Evolutionary conservation across 495 filamentous ascomycete genomes (phyloP).

Genomic region (Staphylotrichum longicolle): DNA sequence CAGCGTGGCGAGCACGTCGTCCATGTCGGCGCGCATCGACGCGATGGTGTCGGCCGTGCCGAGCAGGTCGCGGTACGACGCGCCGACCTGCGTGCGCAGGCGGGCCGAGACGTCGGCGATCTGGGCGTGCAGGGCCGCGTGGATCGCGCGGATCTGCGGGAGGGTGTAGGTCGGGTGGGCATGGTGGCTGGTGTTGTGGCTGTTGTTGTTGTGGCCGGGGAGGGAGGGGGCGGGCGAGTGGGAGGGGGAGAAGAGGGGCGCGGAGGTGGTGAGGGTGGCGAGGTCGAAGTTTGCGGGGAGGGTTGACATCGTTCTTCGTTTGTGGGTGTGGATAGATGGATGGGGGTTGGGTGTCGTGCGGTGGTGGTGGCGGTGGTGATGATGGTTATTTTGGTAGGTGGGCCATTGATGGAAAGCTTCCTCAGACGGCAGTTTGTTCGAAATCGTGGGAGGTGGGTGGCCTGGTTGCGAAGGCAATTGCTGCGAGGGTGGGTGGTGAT

Average conservation of each 20-base stretch:
- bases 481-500: too few species aligned
- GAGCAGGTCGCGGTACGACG: constrained; percentile 86
- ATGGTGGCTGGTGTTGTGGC: neutral
- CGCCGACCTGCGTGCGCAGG: constrained; percentile 88
- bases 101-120: constrained; percentile 81
- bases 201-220: neutral
- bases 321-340: too few species aligned
- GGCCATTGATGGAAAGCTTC: too few species aligned
- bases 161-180: constrained; percentile 37
- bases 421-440: too few species aligned
- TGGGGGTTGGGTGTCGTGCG: too few species aligned
- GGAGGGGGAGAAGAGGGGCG: constrained; percentile 4
- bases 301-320: neutral
- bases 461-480: too few species aligned
- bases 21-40: constrained; percentile 77
- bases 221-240: neutral
- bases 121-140: constrained; percentile 52
- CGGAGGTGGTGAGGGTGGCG: constrained; percentile 6
- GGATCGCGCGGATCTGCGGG: constrained; percentile 62
- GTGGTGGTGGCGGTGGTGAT: too few species aligned
- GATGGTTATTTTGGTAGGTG: too few species aligned
- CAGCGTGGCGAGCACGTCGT: constrained; percentile 66
- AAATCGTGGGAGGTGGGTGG: too few species aligned
- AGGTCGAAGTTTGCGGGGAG: constrained; percentile 11
- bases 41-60: constrained; percentile 92